Percentiles rank a stretch among this genome's conserved stretches.
These are phyloP conservation scores for Spinacia oleracea DNA, from an alignment of 179 eudicot genomes.

Conservation along the genomic window DNA sequence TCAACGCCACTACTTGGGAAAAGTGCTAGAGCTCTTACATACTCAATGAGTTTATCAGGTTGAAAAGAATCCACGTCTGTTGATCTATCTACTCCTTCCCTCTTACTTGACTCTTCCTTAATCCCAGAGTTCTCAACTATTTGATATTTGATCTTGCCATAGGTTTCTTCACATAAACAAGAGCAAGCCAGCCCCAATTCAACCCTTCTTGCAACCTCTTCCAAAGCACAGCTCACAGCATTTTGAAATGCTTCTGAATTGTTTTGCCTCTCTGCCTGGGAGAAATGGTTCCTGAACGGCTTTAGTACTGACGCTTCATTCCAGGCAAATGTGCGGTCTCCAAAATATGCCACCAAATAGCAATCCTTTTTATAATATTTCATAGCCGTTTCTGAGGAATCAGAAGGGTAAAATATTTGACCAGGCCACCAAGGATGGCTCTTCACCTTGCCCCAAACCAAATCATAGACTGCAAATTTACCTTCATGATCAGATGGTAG, in stretches of 20 bases:
- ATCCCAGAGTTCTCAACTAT: conserved; percentile 77
- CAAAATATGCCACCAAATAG: conserved; percentile 88
- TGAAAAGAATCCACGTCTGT: conserved; percentile 48
- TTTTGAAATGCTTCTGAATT: conserved; percentile 68
- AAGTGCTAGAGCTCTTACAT: conserved; percentile 62
- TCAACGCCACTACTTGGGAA: conserved; percentile 53
- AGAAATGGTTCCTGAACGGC: conserved; percentile 70
- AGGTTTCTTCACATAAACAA: conserved; percentile 56
- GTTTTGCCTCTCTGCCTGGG: conserved; percentile 68
- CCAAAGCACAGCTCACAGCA: conserved; percentile 80
- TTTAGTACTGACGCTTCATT: conserved; percentile 66
- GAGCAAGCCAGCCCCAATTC: conserved; percentile 82
- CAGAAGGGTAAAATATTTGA: conserved; percentile 77
- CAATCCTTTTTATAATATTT: conserved; percentile 71
- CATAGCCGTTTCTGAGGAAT: conserved; percentile 86
- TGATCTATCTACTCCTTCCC: conserved; percentile 55
- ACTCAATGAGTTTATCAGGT: conserved; percentile 60
- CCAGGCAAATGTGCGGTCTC: conserved; percentile 92
- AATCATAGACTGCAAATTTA: conserved; percentile 60
- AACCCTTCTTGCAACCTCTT: conserved; percentile 75
- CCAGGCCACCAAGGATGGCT: conserved; percentile 99
- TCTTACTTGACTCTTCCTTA: conserved; percentile 56
- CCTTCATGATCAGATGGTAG: conserved; percentile 59
- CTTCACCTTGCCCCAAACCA: conserved; percentile 95
- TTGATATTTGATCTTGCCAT: conserved; percentile 57